A percentile compares a stretch with the other conserved stretches of the same genome.
Evolutionary conservation across 345 rosid genomes (phyloP).

Genomic region (Eucalyptus cloeziana): DNA sequence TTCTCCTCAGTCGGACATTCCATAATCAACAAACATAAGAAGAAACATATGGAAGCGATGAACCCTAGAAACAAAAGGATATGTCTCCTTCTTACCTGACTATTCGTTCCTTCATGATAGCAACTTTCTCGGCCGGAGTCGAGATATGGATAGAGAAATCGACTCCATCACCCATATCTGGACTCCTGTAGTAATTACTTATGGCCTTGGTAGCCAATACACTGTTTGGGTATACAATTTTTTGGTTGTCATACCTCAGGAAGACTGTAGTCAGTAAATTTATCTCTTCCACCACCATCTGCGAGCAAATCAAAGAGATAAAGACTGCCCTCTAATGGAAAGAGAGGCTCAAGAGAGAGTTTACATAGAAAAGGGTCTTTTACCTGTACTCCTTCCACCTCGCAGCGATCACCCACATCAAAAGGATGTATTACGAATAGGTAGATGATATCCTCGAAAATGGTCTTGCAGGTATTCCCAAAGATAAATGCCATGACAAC

Average conservation of each 20-base stretch:
- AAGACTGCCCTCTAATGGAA: neutral
- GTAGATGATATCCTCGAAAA: constrained; percentile 44
- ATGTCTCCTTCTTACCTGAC: constrained; percentile 2
- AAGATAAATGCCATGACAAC: constrained; percentile 27
- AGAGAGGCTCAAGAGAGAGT: neutral
- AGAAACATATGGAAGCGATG: neutral
- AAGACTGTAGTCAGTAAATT: constrained; percentile 37
- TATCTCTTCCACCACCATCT: constrained; percentile 43
- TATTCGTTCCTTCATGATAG: constrained; percentile 19
- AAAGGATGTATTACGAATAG: constrained; percentile 36
- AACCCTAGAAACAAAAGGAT: neutral
- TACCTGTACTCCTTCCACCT: constrained; percentile 37
- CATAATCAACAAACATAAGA: neutral
- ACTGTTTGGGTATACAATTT: constrained; percentile 25
- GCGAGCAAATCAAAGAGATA: neutral
- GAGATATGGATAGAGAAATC: constrained; percentile 33
- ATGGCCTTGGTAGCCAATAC: constrained; percentile 28
- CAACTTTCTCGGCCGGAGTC: constrained; percentile 29
- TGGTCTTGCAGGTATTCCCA: constrained; percentile 34
- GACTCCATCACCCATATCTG: constrained; percentile 24
- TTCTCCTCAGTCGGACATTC: neutral
- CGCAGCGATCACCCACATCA: constrained; percentile 40
- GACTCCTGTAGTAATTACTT: constrained; percentile 33
- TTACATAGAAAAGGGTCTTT: neutral
- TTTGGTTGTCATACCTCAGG: constrained; percentile 28